phyloP scores from a whole-genome alignment of 2,329 filamentous ascomycete species.

The Colletotrichum tropicale region DNA sequence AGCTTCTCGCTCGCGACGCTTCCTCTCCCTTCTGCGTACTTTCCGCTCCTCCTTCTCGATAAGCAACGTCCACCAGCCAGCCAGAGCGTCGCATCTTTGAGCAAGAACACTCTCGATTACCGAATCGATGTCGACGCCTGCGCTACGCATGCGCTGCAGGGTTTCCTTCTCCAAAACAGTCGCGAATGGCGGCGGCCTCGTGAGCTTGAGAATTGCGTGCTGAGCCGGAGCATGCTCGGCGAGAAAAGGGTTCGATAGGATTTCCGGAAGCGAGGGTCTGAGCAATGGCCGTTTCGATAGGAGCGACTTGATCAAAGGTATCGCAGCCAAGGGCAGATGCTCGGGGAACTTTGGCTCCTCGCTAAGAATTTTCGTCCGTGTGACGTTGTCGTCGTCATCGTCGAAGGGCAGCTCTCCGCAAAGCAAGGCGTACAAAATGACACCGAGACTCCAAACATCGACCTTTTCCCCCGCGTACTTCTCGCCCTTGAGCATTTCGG shows the following conservation, averaged over 20 bases:
- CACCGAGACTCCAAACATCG: slow-evolving; percentile 90
- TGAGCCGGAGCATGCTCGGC: slow-evolving; percentile 86
- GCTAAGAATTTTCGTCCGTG: slow-evolving; percentile 82
- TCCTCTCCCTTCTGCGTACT: slow-evolving; percentile 77
- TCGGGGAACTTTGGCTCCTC: slow-evolving; percentile 88
- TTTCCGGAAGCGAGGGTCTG: slow-evolving; percentile 81
- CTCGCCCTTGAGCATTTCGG: slow-evolving; percentile 97
- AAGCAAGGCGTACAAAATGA: slow-evolving; percentile 83
- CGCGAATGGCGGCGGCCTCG: slow-evolving; percentile 81
- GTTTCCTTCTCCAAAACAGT: slow-evolving; percentile 90
- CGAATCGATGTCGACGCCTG: slow-evolving; percentile 91
- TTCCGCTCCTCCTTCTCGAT: slow-evolving; percentile 96
- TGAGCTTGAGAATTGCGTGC: slow-evolving; percentile 84
- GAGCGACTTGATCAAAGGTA: slow-evolving; percentile 77
- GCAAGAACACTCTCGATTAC: slow-evolving; percentile 94
- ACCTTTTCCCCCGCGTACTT: slow-evolving; percentile 98
- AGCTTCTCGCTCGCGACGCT: slow-evolving; percentile 81
- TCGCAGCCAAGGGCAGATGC: slow-evolving; percentile 77
- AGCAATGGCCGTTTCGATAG: slow-evolving; percentile 89
- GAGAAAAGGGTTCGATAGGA: slow-evolving; percentile 87
- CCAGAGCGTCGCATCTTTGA: slow-evolving; percentile 86
- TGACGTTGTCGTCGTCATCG: slow-evolving; percentile 90
- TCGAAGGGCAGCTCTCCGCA: slow-evolving; percentile 92
- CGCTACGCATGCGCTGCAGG: slow-evolving; percentile 88
- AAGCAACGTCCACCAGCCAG: slow-evolving; percentile 94